Conservation (phyloP, 768 basidiomycete species). For the Agaricus blazei region DNA sequence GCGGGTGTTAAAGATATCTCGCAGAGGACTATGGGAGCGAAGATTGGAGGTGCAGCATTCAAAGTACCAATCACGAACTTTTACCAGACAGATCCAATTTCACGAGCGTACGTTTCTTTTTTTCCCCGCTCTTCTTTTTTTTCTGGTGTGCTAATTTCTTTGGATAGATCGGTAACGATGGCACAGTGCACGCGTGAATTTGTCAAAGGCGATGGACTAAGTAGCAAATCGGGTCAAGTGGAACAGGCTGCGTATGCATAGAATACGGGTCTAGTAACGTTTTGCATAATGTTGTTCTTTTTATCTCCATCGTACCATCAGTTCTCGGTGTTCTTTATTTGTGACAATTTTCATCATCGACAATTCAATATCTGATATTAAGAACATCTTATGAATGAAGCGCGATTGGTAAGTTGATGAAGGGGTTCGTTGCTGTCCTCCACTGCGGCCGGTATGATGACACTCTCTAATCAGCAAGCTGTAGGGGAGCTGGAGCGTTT, state of each 20-base stretch:
- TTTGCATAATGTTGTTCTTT: conserved; percentile 12
- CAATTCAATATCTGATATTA: no score
- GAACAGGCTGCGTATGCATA: conserved; percentile 41
- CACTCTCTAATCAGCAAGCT: no score
- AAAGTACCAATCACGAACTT: conserved; percentile 86
- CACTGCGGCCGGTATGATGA: no score
- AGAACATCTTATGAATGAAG: no score
- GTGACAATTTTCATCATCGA: not conserved
- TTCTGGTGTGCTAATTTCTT: not conserved
- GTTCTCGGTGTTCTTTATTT: not conserved
- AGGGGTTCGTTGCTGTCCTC: no score
- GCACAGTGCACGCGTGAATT: conserved; percentile 89
- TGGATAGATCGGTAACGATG: conserved; percentile 84
- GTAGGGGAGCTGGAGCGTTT: no score
- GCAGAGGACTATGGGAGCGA: conserved; percentile 44
- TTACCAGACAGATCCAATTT: conserved; percentile 95
- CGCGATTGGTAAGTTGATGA: no score
- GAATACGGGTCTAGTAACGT: conserved; percentile 7
- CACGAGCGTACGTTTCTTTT: conserved; percentile 68
- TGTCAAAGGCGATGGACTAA: conserved; percentile 64
- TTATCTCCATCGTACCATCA: conserved; percentile 2
- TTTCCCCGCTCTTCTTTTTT: not conserved
- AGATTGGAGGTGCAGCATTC: conserved; percentile 57
- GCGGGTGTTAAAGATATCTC: conserved; percentile 63
- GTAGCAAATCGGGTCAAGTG: conserved; percentile 39